Evolutionary conservation across 441 rosid genomes (phyloP).

Genomic region (Populus tomentosa): DNA sequence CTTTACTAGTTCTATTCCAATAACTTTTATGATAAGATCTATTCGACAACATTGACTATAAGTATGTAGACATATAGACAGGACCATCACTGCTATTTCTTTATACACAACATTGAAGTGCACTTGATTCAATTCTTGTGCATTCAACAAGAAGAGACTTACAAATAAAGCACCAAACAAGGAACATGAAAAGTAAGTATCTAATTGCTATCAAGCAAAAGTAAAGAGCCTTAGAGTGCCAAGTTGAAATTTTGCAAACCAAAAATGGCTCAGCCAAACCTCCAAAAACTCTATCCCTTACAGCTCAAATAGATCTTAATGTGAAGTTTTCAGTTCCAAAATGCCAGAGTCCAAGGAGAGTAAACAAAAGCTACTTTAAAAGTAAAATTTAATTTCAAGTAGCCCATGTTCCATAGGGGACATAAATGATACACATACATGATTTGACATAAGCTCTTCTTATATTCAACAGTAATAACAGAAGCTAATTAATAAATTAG

Average conservation of each 20-base stretch:
- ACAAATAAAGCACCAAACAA: not conserved
- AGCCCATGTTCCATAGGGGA: not conserved
- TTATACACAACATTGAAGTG: not conserved
- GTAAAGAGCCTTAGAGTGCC: not conserved
- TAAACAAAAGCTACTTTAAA: not conserved
- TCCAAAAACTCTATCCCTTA: not conserved
- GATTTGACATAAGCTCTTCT: not conserved
- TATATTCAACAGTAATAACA: not conserved
- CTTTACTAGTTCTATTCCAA: slow-evolving; percentile 16
- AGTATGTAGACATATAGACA: not conserved
- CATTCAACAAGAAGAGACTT: not conserved
- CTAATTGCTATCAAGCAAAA: not conserved
- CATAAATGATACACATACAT: no score
- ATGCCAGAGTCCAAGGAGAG: not conserved
- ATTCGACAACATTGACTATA: not conserved
- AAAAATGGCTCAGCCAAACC: not conserved
- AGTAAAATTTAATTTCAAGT: not conserved
- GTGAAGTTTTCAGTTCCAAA: not conserved
- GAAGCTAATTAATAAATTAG: not conserved
- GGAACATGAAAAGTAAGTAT: not conserved
- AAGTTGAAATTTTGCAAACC: not conserved
- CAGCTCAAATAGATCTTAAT: not conserved
- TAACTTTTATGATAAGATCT: not conserved
- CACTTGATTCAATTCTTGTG: slow-evolving; percentile 3
- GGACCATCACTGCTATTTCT: not conserved